phyloP scores from a whole-genome alignment of 768 basidiomycete species.

The Tephrocybe sp. region DNA sequence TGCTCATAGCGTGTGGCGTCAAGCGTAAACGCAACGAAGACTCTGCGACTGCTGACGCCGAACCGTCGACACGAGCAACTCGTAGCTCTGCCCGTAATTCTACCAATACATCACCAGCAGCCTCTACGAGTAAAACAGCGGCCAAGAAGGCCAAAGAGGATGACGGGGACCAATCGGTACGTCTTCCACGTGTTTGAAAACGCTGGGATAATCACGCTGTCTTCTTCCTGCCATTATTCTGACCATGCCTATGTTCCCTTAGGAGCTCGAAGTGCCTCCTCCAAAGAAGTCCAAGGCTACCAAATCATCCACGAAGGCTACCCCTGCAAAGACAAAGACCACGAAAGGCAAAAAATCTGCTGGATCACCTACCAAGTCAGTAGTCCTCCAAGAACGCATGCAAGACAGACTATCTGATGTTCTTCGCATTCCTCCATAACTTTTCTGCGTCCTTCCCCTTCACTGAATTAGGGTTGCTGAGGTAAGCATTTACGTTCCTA shows the following conservation, averaged over 20 bases:
- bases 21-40: slow-evolving; percentile 64
- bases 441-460: slow-evolving; percentile 3
- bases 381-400: background rate
- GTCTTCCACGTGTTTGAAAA: slow-evolving; percentile 13
- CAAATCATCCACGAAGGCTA: slow-evolving; percentile 18
- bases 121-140: slow-evolving; percentile 25
- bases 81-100: slow-evolving; percentile 47
- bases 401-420: slow-evolving; percentile 3
- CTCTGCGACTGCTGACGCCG: slow-evolving; percentile 23
- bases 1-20: background rate
- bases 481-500: slow-evolving; percentile 20
- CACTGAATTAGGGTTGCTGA: slow-evolving; percentile 25
- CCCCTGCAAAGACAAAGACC: slow-evolving; percentile 9
- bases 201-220: background rate
- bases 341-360: slow-evolving; percentile 20
- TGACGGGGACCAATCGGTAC: slow-evolving; percentile 14
- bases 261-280: slow-evolving; percentile 24
- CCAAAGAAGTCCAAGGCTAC: slow-evolving; percentile 42
- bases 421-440: background rate
- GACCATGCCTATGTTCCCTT: too few species aligned
- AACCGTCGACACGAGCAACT: slow-evolving; percentile 43
- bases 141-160: slow-evolving; percentile 22
- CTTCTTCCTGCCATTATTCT: too few species aligned
- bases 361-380: slow-evolving; percentile 16
- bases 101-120: slow-evolving; percentile 25